Conservation (phyloP, 2,329 filamentous ascomycete species). For the Xylariomycetidae sp. region DNA sequence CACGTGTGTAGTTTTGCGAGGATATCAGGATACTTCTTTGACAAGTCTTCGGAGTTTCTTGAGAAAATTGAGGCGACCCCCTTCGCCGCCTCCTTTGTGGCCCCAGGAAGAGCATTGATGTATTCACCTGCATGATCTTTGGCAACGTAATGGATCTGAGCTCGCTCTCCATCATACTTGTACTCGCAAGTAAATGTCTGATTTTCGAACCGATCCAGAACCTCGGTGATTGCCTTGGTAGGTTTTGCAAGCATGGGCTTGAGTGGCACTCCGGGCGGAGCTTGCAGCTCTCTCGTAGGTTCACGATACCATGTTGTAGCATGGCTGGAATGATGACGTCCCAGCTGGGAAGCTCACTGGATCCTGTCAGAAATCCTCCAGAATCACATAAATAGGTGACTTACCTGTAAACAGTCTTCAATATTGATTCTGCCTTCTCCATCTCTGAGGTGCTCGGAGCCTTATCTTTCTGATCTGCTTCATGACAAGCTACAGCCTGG, state of each 20-base stretch:
- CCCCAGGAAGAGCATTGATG: slow-evolving; percentile 53
- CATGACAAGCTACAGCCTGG: slow-evolving; percentile 82
- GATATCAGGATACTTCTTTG: slow-evolving; percentile 96
- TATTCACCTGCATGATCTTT: slow-evolving; percentile 71
- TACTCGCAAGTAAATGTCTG: slow-evolving; percentile 98
- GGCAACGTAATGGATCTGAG: slow-evolving; percentile 97
- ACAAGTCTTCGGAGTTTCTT: slow-evolving; percentile 92
- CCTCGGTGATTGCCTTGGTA: slow-evolving; percentile 96
- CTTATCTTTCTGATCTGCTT: slow-evolving; percentile 66
- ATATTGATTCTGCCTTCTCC: slow-evolving; percentile 74
- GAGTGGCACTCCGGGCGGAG: slow-evolving; percentile 84
- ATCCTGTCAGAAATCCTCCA: slow-evolving; percentile 2
- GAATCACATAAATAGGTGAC: slow-evolving; percentile 9
- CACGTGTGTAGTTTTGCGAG: slow-evolving; percentile 81
- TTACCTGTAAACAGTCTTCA: slow-evolving; percentile 88
- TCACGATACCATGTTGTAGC: slow-evolving; percentile 78
- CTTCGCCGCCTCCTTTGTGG: slow-evolving; percentile 60
- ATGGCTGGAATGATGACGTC: slow-evolving; percentile 91
- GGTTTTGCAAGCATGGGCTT: slow-evolving; percentile 99
- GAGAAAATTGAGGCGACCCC: slow-evolving; percentile 94
- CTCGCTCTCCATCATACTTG: slow-evolving; percentile 96
- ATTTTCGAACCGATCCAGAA: slow-evolving; percentile 91
- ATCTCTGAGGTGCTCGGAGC: slow-evolving; percentile 70
- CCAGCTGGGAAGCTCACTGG: slow-evolving; percentile 90
- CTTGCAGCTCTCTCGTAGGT: slow-evolving; percentile 80